These are phyloP conservation scores for Coemansia sp. DNA, from an alignment of 192 early-diverging fungal genomes.

Conservation along the genomic window DNA sequence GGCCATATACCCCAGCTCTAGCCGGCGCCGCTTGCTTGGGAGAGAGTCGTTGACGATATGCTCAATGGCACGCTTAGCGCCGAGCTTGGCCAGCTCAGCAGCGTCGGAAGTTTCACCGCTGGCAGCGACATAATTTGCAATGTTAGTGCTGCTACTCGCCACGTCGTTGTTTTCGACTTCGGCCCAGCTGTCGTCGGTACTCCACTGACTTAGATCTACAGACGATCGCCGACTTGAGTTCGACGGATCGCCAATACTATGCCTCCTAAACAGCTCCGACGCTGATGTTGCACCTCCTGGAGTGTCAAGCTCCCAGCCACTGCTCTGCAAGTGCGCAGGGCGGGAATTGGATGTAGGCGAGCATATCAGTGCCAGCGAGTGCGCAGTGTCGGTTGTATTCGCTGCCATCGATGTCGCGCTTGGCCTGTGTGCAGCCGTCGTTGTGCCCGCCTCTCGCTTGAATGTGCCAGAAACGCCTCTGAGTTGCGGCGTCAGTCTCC, in stretches of 20 bases:
- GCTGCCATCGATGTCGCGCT: neutral
- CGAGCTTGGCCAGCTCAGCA: neutral
- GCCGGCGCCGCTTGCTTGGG: constrained; percentile 9
- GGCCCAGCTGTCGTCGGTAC: constrained; percentile 5
- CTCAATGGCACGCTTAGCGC: neutral
- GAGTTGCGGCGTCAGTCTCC: constrained; percentile 6
- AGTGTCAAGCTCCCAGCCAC: neutral
- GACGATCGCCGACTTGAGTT: neutral
- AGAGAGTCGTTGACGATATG: neutral
- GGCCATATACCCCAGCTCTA: neutral
- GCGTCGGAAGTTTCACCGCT: neutral
- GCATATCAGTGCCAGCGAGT: constrained; percentile 12
- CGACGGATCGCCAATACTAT: constrained; percentile 17
- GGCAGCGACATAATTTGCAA: neutral
- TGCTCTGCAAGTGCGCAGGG: neutral
- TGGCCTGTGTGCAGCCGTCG: neutral
- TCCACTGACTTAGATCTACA: constrained; percentile 1
- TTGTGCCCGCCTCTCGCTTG: neutral
- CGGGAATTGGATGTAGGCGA: constrained; percentile 2
- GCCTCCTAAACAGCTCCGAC: constrained; percentile 16
- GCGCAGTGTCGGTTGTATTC: neutral
- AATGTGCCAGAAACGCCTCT: neutral
- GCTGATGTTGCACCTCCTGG: neutral
- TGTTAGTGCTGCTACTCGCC: neutral
- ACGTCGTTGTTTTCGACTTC: constrained; percentile 3